Conservation (phyloP, 306 rosid species). For the Hylodesmum podocarpum region DNA sequence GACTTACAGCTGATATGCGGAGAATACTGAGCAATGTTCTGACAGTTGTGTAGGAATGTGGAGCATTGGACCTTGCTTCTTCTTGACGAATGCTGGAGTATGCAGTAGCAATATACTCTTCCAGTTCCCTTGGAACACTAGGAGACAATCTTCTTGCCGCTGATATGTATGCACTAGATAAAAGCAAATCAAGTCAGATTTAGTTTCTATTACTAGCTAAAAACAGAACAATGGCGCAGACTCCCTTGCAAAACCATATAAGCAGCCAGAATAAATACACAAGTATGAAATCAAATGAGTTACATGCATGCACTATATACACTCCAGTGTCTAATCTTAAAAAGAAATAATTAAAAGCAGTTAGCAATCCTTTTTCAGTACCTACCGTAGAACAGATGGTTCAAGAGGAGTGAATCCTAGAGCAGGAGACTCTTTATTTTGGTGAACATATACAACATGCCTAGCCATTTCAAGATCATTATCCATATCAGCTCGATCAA, state of each 20-base stretch:
- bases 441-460: conserved; percentile 92
- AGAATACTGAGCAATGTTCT: conserved; percentile 98
- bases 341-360: neutral
- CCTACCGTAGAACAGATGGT: conserved; percentile 91
- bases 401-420: conserved; percentile 96
- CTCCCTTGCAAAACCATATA: neutral
- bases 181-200: conserved; percentile 20
- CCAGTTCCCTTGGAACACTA: conserved; percentile 72
- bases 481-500: conserved; percentile 98
- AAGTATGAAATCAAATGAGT: neutral
- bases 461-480: conserved; percentile 99
- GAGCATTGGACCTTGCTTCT: conserved; percentile 84
- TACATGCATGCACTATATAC: neutral
- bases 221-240: conserved; percentile 14
- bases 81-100: conserved; percentile 92
- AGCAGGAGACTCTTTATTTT: conserved; percentile 88
- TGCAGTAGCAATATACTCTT: conserved; percentile 95
- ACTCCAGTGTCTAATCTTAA: neutral
- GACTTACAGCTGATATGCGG: conserved; percentile 89
- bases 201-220: conserved; percentile 1
- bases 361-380: neutral
- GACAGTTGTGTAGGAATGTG: conserved; percentile 94
- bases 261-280: conserved; percentile 18
- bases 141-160: conserved; percentile 95
- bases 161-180: conserved; percentile 80